phyloP scores from a whole-genome alignment of 768 basidiomycete species.

The Lentinula boryana region DNA sequence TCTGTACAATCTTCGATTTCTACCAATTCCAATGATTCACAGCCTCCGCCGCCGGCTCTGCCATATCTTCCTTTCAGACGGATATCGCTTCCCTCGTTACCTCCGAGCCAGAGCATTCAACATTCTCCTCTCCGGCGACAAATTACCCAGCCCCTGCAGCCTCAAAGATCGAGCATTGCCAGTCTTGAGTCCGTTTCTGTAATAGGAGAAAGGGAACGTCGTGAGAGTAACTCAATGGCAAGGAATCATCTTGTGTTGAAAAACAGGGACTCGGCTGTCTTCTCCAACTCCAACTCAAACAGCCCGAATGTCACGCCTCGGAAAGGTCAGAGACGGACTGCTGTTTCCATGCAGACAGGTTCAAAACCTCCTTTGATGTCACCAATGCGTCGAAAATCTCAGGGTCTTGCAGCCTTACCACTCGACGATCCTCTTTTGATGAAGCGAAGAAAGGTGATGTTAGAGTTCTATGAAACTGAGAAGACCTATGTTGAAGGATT shows the following conservation, averaged over 20 bases:
- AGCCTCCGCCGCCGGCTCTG: constrained; percentile 29
- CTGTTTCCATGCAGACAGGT: not conserved
- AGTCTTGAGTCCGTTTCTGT: constrained; percentile 73
- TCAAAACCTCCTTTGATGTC: not conserved
- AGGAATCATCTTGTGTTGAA: constrained; percentile 21
- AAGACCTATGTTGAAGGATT: constrained; percentile 75
- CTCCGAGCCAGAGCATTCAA: constrained; percentile 33
- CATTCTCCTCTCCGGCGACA: constrained; percentile 44
- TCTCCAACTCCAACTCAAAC: no score
- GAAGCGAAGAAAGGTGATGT: constrained; percentile 66
- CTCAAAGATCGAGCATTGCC: constrained; percentile 46
- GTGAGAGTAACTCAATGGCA: constrained; percentile 22
- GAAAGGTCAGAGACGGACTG: not conserved
- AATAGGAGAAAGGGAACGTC: constrained; percentile 22
- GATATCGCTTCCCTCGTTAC: constrained; percentile 57
- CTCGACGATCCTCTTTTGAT: constrained; percentile 41
- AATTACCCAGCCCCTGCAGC: constrained; percentile 34
- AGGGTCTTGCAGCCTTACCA: constrained; percentile 18
- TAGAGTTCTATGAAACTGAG: constrained; percentile 81
- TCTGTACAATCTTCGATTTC: constrained; percentile 6
- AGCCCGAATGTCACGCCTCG: constrained; percentile 19
- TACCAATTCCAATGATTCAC: constrained; percentile 3
- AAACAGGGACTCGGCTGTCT: constrained; percentile 20
- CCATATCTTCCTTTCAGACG: constrained; percentile 58
- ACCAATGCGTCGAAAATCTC: not conserved